phyloP scores from a whole-genome alignment of 2,329 filamentous ascomycete species.

The Chrysosporium queenslandicum region DNA sequence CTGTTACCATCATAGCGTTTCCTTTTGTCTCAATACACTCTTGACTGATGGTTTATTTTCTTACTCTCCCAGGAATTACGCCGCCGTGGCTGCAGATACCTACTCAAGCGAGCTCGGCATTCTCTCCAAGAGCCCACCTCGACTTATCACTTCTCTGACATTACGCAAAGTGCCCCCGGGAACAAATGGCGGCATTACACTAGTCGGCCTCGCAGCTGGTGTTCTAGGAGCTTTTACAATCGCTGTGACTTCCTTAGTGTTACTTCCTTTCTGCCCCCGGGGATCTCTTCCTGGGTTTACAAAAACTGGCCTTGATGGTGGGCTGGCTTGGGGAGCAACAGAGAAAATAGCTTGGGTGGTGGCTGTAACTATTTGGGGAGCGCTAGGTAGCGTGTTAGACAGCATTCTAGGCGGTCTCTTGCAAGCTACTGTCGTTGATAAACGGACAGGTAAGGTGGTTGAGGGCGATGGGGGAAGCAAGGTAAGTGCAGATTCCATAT shows the following conservation, averaged over 20 bases:
- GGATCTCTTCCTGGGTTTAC: constrained; percentile 11
- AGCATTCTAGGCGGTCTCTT: constrained; percentile 75
- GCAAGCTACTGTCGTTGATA: constrained; percentile 78
- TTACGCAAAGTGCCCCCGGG: constrained; percentile 74
- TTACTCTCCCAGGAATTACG: constrained; percentile 55
- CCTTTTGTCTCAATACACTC: not conserved
- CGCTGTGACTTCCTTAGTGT: constrained; percentile 52
- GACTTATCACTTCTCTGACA: constrained; percentile 71
- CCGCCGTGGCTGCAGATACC: constrained; percentile 82
- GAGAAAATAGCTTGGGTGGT: constrained; percentile 42
- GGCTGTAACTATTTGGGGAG: constrained; percentile 59
- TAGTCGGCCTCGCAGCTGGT: constrained; percentile 63
- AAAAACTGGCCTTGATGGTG: constrained; percentile 31
- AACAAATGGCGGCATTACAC: constrained; percentile 86
- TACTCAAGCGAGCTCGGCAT: constrained; percentile 95
- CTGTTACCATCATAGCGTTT: too few relatives aligned
- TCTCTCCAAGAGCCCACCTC: constrained; percentile 61
- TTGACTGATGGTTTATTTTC: not conserved
- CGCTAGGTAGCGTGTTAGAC: constrained; percentile 72
- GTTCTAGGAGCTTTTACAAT: constrained; percentile 60
- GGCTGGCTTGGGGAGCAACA: constrained; percentile 41
- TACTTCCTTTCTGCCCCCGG: constrained; percentile 56
- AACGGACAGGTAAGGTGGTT: constrained; percentile 73
- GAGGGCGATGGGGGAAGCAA: constrained; percentile 68
- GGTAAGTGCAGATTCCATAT: constrained; percentile 30